These are phyloP conservation scores for Calocybe gangraenosa DNA, from an alignment of 768 basidiomycete genomes.

Conservation along the genomic window DNA sequence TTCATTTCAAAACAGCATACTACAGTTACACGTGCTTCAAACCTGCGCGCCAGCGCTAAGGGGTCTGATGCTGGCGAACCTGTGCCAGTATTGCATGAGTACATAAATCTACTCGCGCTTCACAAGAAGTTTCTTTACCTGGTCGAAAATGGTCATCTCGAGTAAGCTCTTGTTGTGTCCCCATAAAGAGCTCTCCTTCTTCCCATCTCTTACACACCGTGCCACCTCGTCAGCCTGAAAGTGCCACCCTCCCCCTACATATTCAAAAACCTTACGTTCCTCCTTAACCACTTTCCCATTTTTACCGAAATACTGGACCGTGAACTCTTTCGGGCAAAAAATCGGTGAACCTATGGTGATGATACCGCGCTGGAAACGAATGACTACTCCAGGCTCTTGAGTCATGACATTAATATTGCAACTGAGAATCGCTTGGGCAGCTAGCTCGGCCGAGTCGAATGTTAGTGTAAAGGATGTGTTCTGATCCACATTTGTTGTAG, in stretches of 20 bases:
- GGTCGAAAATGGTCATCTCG: constrained; percentile 83
- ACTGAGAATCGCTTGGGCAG: constrained; percentile 69
- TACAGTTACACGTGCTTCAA: too few species aligned
- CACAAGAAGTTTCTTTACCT: constrained; percentile 41
- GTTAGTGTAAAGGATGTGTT: constrained; percentile 72
- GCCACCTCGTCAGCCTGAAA: constrained; percentile 90
- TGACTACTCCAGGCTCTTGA: constrained; percentile 48
- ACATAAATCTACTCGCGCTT: neutral
- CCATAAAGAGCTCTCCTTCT: constrained; percentile 71
- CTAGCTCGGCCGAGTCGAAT: constrained; percentile 54
- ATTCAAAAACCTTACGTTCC: constrained; percentile 55
- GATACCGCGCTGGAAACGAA: constrained; percentile 72
- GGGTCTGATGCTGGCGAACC: too few species aligned
- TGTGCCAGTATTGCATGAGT: constrained; percentile 19
- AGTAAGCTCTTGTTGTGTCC: constrained; percentile 75
- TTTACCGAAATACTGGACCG: constrained; percentile 54
- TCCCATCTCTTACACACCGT: constrained; percentile 67
- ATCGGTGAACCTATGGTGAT: constrained; percentile 64
- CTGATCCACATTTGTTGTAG: constrained; percentile 73
- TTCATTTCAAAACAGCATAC: too few species aligned
- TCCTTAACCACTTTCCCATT: constrained; percentile 45
- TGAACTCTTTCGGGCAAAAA: constrained; percentile 63
- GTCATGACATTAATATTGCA: constrained; percentile 59
- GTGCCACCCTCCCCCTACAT: constrained; percentile 71
- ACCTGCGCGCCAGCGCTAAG: too few species aligned